Conservation (phyloP, 140 eudicot species). For the Artemisia princeps region DNA sequence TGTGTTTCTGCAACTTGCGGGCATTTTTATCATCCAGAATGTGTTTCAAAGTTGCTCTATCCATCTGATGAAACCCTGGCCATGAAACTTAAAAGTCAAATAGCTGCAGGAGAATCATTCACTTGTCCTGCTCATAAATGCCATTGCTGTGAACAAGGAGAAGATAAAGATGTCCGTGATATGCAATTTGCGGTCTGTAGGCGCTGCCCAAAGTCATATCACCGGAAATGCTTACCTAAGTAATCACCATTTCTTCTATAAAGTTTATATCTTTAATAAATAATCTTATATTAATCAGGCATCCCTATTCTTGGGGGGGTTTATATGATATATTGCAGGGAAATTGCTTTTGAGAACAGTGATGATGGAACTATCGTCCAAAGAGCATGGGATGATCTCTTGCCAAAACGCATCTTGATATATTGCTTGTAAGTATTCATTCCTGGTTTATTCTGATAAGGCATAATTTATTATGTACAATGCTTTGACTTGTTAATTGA, state of each 20-base stretch:
- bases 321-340: constrained; percentile 30
- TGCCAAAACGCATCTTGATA: constrained; percentile 59
- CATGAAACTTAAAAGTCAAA: constrained; percentile 37
- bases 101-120: constrained; percentile 62
- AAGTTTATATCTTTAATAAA: neutral
- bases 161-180: constrained; percentile 39
- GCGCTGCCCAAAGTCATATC: constrained; percentile 86
- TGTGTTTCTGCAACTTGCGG: constrained; percentile 81
- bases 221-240: constrained; percentile 81
- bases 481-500: constrained; percentile 11
- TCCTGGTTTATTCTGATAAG: neutral
- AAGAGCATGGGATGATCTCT: constrained; percentile 62
- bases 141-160: constrained; percentile 42
- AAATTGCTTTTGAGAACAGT: constrained; percentile 36
- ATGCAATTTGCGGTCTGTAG: constrained; percentile 78
- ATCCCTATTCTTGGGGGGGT: constrained; percentile 6
- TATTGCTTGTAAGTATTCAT: constrained; percentile 57
- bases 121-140: constrained; percentile 78
- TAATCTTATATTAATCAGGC: constrained; percentile 10
- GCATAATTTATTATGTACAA: constrained; percentile 8
- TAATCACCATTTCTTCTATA: constrained; percentile 17
- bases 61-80: constrained; percentile 41
- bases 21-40: constrained; percentile 68
- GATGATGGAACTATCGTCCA: constrained; percentile 29
- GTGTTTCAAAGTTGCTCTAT: constrained; percentile 45